Evolutionary conservation across 352 stramenopile species (phyloP).

Genomic region (Phytophthora litchii): DNA sequence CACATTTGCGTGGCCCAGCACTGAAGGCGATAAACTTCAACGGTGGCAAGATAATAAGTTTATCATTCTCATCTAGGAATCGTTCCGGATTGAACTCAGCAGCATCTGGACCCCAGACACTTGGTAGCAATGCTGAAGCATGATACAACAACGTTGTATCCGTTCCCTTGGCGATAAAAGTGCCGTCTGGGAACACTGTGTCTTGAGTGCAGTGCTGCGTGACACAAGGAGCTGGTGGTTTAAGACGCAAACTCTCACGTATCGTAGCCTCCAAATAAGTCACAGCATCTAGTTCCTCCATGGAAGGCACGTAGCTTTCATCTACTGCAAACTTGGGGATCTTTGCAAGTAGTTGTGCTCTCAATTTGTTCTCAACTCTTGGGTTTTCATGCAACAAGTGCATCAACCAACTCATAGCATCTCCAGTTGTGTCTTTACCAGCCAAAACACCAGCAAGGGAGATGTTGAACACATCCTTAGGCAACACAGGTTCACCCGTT

Average conservation of each 20-base stretch:
- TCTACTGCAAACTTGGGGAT: constrained; percentile 33
- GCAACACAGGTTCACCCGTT: constrained; percentile 24
- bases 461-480: constrained; percentile 62
- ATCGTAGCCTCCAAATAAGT: constrained; percentile 49
- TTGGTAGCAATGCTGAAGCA: constrained; percentile 37
- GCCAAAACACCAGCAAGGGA: constrained; percentile 68
- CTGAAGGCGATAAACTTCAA: constrained; percentile 49
- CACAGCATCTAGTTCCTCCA: constrained; percentile 38
- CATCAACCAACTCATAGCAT: constrained; percentile 58
- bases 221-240: constrained; percentile 50
- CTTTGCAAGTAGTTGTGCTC: constrained; percentile 27
- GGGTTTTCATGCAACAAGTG: constrained; percentile 62
- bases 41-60: constrained; percentile 31
- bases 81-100: constrained; percentile 48
- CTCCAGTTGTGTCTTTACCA: constrained; percentile 66
- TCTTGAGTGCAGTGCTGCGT: constrained; percentile 44
- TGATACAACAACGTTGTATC: constrained; percentile 50
- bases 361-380: constrained; percentile 42
- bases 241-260: constrained; percentile 53
- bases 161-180: constrained; percentile 43
- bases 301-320: constrained; percentile 37
- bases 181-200: constrained; percentile 58
- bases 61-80: constrained; percentile 43
- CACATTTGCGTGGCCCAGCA: constrained; percentile 40
- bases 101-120: constrained; percentile 53